phyloP scores from a whole-genome alignment of 495 filamentous ascomycete species.

The Penicillium desertorum region DNA sequence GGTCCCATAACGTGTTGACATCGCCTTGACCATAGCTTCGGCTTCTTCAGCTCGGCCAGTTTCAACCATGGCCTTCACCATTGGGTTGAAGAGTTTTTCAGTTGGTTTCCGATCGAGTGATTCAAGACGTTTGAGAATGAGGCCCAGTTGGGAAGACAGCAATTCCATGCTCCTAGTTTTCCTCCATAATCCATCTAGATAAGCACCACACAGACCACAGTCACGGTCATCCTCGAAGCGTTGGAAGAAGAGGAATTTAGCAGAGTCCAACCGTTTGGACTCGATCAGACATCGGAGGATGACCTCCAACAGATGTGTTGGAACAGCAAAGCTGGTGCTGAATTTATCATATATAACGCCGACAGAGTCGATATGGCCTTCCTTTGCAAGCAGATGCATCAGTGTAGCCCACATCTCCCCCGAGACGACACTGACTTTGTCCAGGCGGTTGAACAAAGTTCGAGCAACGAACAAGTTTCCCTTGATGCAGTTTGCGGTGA shows the following conservation, averaged over 20 bases:
- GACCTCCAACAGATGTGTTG: conserved; percentile 39
- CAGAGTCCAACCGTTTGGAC: conserved; percentile 38
- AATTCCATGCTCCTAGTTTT: conserved; percentile 44
- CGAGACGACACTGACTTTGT: conserved; percentile 36
- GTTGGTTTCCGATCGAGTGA: conserved; percentile 32
- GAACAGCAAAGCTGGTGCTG: conserved; percentile 27
- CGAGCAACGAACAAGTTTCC: conserved; percentile 44
- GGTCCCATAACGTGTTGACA: conserved; percentile 31
- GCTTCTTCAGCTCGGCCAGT: conserved; percentile 40
- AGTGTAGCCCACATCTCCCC: conserved; percentile 41
- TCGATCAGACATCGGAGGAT: conserved; percentile 44
- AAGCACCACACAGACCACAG: conserved; percentile 41
- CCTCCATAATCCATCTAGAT: conserved; percentile 44
- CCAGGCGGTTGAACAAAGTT: conserved; percentile 39
- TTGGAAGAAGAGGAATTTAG: conserved; percentile 38
- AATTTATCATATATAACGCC: conserved; percentile 37
- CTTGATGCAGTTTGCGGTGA: conserved; percentile 41
- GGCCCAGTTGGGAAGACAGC: conserved; percentile 35
- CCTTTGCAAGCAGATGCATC: conserved; percentile 42
- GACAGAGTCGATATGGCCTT: conserved; percentile 42
- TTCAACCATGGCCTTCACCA: conserved; percentile 43
- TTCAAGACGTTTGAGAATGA: conserved; percentile 28
- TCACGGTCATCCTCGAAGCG: conserved; percentile 35
- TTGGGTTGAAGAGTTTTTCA: conserved; percentile 45
- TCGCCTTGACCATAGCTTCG: conserved; percentile 37